Conservation (phyloP, 2,329 filamentous ascomycete species). For the Epicoccum sorghinum region DNA sequence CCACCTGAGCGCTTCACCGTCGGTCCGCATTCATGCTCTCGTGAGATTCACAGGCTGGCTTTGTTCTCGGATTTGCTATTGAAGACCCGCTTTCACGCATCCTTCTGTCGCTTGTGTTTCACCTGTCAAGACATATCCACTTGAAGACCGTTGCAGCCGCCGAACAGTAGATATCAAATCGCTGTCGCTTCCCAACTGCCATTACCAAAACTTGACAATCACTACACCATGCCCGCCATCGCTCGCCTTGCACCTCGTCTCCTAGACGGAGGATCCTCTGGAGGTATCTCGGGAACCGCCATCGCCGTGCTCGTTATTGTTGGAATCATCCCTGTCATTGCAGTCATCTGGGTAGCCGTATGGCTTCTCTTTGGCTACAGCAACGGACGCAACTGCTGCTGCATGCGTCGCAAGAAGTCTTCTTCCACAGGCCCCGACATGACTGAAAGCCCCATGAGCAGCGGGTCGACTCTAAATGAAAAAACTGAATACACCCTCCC, state of each 20-base stretch:
- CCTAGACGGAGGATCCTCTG: slow-evolving; percentile 12
- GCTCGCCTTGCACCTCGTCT: slow-evolving; percentile 24
- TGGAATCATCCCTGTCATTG: slow-evolving; percentile 33
- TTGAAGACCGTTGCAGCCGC: slow-evolving; percentile 13
- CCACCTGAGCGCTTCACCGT: slow-evolving; percentile 21
- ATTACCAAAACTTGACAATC: background rate
- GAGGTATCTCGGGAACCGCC: slow-evolving; percentile 23
- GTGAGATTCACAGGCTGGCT: slow-evolving; percentile 21
- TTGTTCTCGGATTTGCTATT: slow-evolving; percentile 14
- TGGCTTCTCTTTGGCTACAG: slow-evolving; percentile 38
- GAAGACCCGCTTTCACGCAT: slow-evolving; percentile 18
- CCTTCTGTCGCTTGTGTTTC: slow-evolving; percentile 19
- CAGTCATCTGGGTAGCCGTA: slow-evolving; percentile 30
- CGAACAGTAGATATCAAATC: slow-evolving; percentile 3
- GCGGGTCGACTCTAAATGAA: slow-evolving; percentile 19
- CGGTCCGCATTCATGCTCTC: slow-evolving; percentile 17
- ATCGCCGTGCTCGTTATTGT: slow-evolving; percentile 35
- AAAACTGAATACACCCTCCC: slow-evolving; percentile 22
- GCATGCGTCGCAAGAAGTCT: slow-evolving; percentile 29
- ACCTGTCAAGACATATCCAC: slow-evolving; percentile 13
- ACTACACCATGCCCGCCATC: slow-evolving; percentile 25
- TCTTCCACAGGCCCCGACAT: slow-evolving; percentile 6
- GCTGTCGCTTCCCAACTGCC: background rate
- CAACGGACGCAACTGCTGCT: slow-evolving; percentile 32
- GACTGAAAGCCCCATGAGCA: slow-evolving; percentile 3